These are phyloP conservation scores for Suillus clintonianus DNA, from an alignment of 768 basidiomycete genomes.

Conservation along the genomic window DNA sequence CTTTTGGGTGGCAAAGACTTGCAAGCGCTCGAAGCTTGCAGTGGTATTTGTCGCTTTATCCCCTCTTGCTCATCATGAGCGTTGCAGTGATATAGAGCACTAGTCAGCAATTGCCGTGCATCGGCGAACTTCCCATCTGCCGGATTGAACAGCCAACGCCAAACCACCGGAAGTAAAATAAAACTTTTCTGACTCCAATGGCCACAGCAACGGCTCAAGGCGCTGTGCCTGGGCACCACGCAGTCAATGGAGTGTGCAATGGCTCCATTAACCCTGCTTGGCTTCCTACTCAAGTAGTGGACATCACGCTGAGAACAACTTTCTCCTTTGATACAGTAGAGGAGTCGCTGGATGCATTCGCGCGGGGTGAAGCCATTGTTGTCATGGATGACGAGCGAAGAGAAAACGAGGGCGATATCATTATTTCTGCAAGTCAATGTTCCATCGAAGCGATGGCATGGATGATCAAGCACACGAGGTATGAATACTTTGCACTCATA, in stretches of 20 bases:
- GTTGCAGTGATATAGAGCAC: not conserved
- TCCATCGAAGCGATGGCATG: conserved; percentile 98
- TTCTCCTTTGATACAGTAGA: conserved; percentile 82
- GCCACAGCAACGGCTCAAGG: not conserved
- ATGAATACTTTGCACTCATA: conserved; percentile 18
- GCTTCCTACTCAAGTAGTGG: conserved; percentile 22
- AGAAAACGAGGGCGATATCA: conserved; percentile 97
- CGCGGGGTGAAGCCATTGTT: conserved; percentile 85
- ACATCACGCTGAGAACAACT: conserved; percentile 21
- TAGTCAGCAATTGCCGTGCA: not conserved
- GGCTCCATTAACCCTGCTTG: conserved; percentile 10
- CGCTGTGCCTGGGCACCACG: not conserved
- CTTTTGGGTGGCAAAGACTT: not conserved
- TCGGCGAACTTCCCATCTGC: not conserved
- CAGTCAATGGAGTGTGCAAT: not conserved
- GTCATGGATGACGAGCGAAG: conserved; percentile 96
- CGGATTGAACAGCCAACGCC: not conserved
- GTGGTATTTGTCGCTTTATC: not conserved
- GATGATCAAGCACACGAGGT: conserved; percentile 98
- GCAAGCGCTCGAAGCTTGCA: not conserved
- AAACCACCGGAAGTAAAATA: not conserved
- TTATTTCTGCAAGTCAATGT: conserved; percentile 79
- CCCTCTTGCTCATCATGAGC: not conserved
- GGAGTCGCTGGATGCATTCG: conserved; percentile 76
- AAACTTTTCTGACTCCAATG: not conserved